These are phyloP conservation scores for Papiliotrema flavescens DNA, from an alignment of 1,284 basidiomycete species.

Conservation along the genomic window DNA sequence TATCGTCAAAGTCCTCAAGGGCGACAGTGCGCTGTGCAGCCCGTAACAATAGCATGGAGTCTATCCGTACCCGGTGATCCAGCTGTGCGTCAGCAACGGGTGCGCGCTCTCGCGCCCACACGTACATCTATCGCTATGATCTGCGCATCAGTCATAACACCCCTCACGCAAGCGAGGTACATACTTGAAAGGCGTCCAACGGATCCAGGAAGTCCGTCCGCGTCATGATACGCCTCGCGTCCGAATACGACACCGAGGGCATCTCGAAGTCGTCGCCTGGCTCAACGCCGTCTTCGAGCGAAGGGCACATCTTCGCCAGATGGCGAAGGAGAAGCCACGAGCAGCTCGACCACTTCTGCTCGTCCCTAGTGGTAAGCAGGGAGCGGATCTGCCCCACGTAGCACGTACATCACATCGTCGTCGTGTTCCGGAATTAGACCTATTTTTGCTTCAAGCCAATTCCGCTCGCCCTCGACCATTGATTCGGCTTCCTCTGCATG, in stretches of 20 bases:
- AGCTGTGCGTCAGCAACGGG: slow-evolving; percentile 45
- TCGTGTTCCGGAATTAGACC: slow-evolving; percentile 70
- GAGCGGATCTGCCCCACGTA: not conserved
- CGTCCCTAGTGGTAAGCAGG: slow-evolving; percentile 26
- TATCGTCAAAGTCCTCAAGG: slow-evolving; percentile 67
- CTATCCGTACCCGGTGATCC: slow-evolving; percentile 70
- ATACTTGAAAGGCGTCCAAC: slow-evolving; percentile 48
- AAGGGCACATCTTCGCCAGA: slow-evolving; percentile 25
- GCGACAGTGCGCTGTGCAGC: slow-evolving; percentile 66
- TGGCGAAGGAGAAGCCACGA: slow-evolving; percentile 40
- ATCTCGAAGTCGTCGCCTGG: slow-evolving; percentile 27
- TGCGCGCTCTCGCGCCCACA: slow-evolving; percentile 21
- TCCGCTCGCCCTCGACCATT: slow-evolving; percentile 67
- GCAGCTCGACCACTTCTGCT: slow-evolving; percentile 66
- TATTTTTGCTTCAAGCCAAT: slow-evolving; percentile 66
- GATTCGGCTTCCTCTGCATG: slow-evolving; percentile 56
- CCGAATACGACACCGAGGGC: slow-evolving; percentile 42
- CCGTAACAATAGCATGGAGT: slow-evolving; percentile 68
- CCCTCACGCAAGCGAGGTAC: slow-evolving; percentile 5
- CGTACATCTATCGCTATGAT: slow-evolving; percentile 71
- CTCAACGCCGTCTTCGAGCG: slow-evolving; percentile 4
- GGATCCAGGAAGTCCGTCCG: slow-evolving; percentile 70
- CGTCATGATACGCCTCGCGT: slow-evolving; percentile 66
- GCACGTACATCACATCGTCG: slow-evolving; percentile 68
- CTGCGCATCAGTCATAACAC: slow-evolving; percentile 31